Base-by-base conservation (phyloP, 108 stramenopile species). In the Nannochloropsis salina region DNA sequence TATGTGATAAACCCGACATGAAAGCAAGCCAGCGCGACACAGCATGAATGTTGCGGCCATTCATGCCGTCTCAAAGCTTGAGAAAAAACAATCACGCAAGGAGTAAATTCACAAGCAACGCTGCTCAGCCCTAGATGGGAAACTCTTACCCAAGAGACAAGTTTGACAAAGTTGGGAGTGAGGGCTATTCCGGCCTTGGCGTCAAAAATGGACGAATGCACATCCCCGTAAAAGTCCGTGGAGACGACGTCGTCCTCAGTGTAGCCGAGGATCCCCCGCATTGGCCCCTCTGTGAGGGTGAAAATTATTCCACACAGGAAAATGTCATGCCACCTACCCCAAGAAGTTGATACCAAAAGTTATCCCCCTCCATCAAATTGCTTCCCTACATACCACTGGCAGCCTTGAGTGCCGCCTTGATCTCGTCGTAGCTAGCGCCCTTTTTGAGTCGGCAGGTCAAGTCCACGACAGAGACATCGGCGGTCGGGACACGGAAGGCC, bases 401-500 rank as follows among this genome's bases (percentile, higher is more conserved):
- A 43, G 89, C 96, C 94, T 96, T 96, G 91, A 98, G 92, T 84
- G 95, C 95, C n/a, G 91, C 94, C 85, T 96, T 96, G 92, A 99
- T 96, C 74, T 94, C 94, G 81, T 96, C 97, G 89, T 98, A 97
- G 45, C 92, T 91, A 22, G 98, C 98, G 42, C 95, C 95, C 93
- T 97, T 98, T 31, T 95, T 91, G 51, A 98, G 94, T 22, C 94
- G 92, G 83, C 92, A 92, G 84, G 99, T 99, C 86, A 99, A 94
- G 90, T 99, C 99, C 80, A 99, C 98, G 43, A 98, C 97, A 42
- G 97, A 97, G 42, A 99, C 99, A 85, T 99, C 95, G 86, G 95
- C 95, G 45, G 96, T 97, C 42, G 99, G 99, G n/a, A 99, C 98
- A 88, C 99, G 97, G 95, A 99, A 98, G 4, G 96, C 91, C 98